Percentiles rank a stretch among this genome's conserved stretches.
phyloP scores from a whole-genome alignment of 345 rosid genomes.

The Geranium brycei region DNA sequence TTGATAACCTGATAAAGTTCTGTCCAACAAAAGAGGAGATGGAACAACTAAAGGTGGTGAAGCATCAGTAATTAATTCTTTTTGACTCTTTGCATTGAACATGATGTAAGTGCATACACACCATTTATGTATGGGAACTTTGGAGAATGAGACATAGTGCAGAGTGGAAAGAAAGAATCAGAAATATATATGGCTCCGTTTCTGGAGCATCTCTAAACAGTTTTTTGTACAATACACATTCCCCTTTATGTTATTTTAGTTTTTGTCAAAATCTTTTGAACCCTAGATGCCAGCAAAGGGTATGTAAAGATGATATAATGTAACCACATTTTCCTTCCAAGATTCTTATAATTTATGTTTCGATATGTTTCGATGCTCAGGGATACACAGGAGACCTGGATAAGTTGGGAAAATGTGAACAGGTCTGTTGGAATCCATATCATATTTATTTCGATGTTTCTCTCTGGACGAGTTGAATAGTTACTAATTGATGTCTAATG shows the following conservation, averaged over 20 bases:
- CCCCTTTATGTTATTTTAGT: neutral
- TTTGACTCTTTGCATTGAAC: neutral
- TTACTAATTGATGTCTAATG: neutral
- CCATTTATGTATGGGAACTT: neutral
- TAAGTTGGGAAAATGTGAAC: conserved; percentile 85
- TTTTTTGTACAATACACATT: neutral
- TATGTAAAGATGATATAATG: neutral
- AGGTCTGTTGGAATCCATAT: conserved; percentile 28
- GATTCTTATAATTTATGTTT: conserved; percentile 5
- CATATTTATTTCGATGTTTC: neutral
- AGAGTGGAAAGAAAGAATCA: neutral
- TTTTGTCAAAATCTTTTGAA: neutral
- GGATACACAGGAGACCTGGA: conserved; percentile 75
- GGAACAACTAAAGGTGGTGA: conserved; percentile 62
- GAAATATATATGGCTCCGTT: neutral
- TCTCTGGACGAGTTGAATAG: neutral
- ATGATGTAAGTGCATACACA: neutral
- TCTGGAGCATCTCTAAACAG: neutral
- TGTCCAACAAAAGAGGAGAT: conserved; percentile 91
- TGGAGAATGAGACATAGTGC: too few species aligned
- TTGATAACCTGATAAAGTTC: conserved; percentile 78
- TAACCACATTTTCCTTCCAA: too few species aligned
- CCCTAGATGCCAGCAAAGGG: neutral
- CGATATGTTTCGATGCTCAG: conserved; percentile 24
- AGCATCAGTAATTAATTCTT: neutral